Evolutionary conservation across 768 basidiomycete genomes (phyloP), one percentile per base, ranked within the genome.

Genomic region (Xanthoconium purpureum): DNA sequence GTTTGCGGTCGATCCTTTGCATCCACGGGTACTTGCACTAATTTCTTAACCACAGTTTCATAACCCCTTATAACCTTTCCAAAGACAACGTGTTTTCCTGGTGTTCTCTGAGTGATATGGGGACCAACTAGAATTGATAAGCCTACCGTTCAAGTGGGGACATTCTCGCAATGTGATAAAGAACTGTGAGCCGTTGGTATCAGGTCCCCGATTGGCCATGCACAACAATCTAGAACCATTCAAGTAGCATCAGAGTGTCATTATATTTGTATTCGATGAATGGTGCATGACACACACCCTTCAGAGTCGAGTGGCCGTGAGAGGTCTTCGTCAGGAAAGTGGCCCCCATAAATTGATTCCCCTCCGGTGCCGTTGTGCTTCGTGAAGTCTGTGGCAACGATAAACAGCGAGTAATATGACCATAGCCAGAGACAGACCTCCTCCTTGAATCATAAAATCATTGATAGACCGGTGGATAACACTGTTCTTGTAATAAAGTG

Each of bases 101-200:
- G 2, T 42, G 17, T 17, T 33, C 15, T 50, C 17, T 52, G 15
- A 51, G 54, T 35, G 46, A 38, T 13, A 59, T 15, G 43, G 42
- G 38, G 30, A 47, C 33, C 9, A 33, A 38, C n/a, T n/a, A 13
- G 6, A 20, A 45, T 37, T 0, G 1, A 50, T 42, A 49, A 0
- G 59, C 73, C 73, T 72, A 77, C 91, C 91, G 66, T 88, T 80
- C 44, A 92, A 70, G 67, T 92, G 89, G 5, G 85, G 82, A 57
- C 88, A 84, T 15, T 82, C 79, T n/a, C 81, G 78, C 12, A 95
- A 78, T 20, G 93, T 92, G 58, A 94, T 77, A 67, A 95, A 94
- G 67, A 88, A 95, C 60, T 95, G 93, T 1, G 87, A 89, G 37
- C 87, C 85, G 61, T 94, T 95, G 36, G 93, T 94, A 71, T 89